Evolutionary conservation across 106 monocot species (phyloP), one percentile per base, ranked within the genome.

Genomic region (Gastrodia elata): DNA sequence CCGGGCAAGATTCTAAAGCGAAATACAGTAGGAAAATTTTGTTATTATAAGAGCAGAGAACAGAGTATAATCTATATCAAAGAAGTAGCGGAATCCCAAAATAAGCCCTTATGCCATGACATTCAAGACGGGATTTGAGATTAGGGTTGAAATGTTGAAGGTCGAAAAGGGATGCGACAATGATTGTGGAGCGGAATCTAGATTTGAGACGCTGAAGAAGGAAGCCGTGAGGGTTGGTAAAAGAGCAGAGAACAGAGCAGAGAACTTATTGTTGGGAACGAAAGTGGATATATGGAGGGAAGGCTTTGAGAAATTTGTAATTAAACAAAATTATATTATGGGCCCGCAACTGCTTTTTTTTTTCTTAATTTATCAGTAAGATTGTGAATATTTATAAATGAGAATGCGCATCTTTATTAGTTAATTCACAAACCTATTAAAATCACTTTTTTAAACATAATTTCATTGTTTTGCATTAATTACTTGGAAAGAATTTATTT

Each of bases 241-340:
- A 71, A 61, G 57, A 57, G 33, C 38, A n/a, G 52, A 52, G 22
- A n/a, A 3, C 20, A 36, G 20, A 70, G 44, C 68, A 80, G 74
- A 74, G 78, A n/a, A n/a, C n/a, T n/a, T n/a, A n/a, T n/a, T n/a
- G n/a, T n/a, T n/a, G n/a, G n/a, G n/a, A n/a, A n/a, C 81, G 75
- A 77, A 80, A 84, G 78, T 81, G 20, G 6, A 7, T 20, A 6
- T n/a, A 22, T 52, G 52, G 52, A 22, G 52, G 52, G 52, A 52
- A 52, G 22, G 0, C n/a, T n/a, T n/a, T n/a, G n/a, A n/a, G n/a
- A n/a, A n/a, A n/a, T n/a, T n/a, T n/a, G n/a, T n/a, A n/a, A n/a
- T n/a, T n/a, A n/a, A n/a, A n/a, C n/a, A n/a, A n/a, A n/a, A n/a
- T n/a, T n/a, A n/a, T n/a, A n/a, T n/a, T n/a, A n/a, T n/a, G n/a